Evolutionary conservation across 2,329 filamentous ascomycete species (phyloP).

Genomic region (Penicillium fuscoglaucum): DNA sequence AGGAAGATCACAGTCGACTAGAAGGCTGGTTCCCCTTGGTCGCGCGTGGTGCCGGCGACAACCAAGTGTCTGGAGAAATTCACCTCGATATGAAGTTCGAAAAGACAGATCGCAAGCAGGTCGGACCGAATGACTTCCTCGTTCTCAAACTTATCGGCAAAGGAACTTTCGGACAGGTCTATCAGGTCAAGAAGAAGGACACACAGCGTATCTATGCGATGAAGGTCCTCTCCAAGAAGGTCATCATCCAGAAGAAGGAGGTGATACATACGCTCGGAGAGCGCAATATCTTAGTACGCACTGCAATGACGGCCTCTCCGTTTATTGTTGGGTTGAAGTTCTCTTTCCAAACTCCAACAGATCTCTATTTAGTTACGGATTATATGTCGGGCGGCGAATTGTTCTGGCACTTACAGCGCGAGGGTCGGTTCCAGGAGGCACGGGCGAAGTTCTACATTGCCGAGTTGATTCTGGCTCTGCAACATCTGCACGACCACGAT

Average conservation of each 20-base stretch:
- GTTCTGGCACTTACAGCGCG: conserved; percentile 98
- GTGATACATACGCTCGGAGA: conserved; percentile 96
- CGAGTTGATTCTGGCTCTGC: conserved; percentile 89
- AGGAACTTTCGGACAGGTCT: conserved; percentile 97
- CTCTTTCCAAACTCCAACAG: conserved; percentile 95
- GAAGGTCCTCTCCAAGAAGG: conserved; percentile 99
- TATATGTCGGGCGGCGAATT: conserved; percentile 99
- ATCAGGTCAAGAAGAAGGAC: conserved; percentile 97
- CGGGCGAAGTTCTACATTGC: conserved; percentile 99
- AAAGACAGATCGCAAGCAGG: conserved; percentile 82
- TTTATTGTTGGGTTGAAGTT: conserved; percentile 99
- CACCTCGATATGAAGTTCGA: conserved; percentile 85
- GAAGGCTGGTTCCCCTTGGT: conserved; percentile 84
- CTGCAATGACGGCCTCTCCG: conserved; percentile 90
- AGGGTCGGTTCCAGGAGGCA: conserved; percentile 90
- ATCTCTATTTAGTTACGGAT: conserved; percentile 96
- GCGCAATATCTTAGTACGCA: conserved; percentile 93
- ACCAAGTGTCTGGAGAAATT: conserved; percentile 79
- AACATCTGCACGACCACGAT: conserved; percentile 93
- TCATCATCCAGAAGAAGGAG: conserved; percentile 99
- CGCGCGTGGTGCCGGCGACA: conserved; percentile 76
- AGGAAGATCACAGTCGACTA: conserved; percentile 68
- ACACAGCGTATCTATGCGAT: conserved; percentile 96
- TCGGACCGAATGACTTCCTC: conserved; percentile 92
- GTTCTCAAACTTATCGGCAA: conserved; percentile 96